These are phyloP conservation scores for Cyclostephanos tholiformis DNA, from an alignment of 108 stramenopile species.

Conservation along the genomic window DNA sequence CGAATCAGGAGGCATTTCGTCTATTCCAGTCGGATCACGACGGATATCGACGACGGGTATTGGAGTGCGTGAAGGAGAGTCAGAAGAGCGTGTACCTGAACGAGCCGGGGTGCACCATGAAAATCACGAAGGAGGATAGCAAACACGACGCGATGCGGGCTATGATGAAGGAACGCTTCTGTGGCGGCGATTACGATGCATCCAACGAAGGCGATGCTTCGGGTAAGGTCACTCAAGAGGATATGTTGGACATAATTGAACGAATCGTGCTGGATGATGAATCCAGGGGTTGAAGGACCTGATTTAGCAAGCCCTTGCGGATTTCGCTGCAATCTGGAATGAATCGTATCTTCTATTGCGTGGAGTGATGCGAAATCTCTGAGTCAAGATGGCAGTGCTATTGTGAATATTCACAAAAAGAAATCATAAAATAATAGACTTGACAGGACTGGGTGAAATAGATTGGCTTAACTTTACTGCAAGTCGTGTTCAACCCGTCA, in stretches of 20 bases:
- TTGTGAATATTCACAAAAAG: too few species aligned
- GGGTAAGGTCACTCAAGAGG: conserved; percentile 23
- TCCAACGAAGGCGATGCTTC: conserved; percentile 13
- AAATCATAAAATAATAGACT: background rate
- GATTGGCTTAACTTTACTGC: background rate
- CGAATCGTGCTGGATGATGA: background rate
- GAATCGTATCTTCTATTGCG: too few species aligned
- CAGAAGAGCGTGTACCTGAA: conserved; percentile 81
- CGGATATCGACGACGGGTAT: conserved; percentile 68
- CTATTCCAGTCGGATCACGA: conserved; percentile 60
- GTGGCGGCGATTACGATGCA: conserved; percentile 26
- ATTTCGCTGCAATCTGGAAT: background rate
- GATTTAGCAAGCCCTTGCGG: background rate
- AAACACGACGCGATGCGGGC: conserved; percentile 72
- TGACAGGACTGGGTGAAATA: background rate
- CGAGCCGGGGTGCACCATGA: conserved; percentile 64
- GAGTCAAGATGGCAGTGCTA: too few species aligned
- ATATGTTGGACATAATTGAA: conserved; percentile 20
- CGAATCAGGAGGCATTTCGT: conserved; percentile 68
- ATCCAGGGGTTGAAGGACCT: background rate
- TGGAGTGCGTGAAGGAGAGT: conserved; percentile 72
- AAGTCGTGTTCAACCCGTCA: background rate
- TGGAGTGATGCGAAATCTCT: too few species aligned
- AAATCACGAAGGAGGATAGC: conserved; percentile 69
- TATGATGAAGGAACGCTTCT: conserved; percentile 67